Conservation (phyloP, 73 alveolate species). For the Paramecium sexaurelia region DNA sequence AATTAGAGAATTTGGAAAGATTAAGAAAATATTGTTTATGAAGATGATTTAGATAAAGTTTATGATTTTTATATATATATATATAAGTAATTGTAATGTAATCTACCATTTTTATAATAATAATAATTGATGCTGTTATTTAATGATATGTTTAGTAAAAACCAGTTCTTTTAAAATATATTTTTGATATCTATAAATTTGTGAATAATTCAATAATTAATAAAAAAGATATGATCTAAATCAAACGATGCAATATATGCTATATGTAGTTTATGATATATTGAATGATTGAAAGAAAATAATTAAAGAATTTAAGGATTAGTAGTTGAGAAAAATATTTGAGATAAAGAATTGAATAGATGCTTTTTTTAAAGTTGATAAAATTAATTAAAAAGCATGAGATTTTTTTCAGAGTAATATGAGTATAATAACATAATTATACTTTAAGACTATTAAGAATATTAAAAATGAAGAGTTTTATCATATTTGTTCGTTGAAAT, state of each 20-base stretch:
- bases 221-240: constrained; percentile 4
- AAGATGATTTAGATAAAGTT: neutral
- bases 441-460: neutral
- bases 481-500: neutral
- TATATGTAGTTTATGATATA: neutral
- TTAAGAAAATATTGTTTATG: constrained; percentile 43
- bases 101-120: too few relatives aligned
- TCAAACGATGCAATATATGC: neutral
- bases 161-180: neutral
- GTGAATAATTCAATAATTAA: neutral
- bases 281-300: constrained; percentile 34
- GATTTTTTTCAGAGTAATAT: constrained; percentile 10
- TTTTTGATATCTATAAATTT: too few relatives aligned
- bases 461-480: neutral
- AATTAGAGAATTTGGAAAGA: neutral
- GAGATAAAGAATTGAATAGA: constrained; percentile 28
- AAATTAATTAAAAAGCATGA: neutral
- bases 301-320: neutral
- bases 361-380: constrained; percentile 18
- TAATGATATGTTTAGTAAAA: neutral
- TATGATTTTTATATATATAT: too few relatives aligned
- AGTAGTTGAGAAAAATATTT: constrained; percentile 31
- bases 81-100: too few relatives aligned
- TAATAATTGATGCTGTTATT: neutral
- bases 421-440: neutral